phyloP scores from a whole-genome alignment of 805 yeast species.

The Saccharomycopsis sp. region DNA sequence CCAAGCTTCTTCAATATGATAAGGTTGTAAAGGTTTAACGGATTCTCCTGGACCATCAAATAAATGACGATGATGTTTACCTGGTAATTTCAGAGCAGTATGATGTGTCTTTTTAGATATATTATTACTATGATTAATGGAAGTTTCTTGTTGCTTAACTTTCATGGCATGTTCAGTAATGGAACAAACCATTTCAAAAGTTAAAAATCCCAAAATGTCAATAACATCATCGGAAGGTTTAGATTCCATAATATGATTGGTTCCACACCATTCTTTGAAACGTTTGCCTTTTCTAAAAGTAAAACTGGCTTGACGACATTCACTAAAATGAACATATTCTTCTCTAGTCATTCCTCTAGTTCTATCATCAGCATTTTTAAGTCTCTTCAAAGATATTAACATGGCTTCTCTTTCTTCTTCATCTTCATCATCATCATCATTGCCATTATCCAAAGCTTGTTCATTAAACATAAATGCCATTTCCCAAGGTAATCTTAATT shows the following conservation, averaged over 20 bases:
- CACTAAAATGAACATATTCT: conserved; percentile 98
- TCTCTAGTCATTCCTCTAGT: conserved; percentile 91
- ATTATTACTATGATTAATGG: conserved; percentile 25
- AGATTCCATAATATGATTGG: conserved; percentile 72
- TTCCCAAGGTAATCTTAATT: conserved; percentile 91
- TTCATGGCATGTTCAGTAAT: conserved; percentile 85
- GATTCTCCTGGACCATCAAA: conserved; percentile 87
- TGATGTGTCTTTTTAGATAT: not conserved
- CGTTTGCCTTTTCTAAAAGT: conserved; percentile 91
- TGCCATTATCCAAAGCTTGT: conserved; percentile 67
- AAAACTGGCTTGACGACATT: conserved; percentile 94
- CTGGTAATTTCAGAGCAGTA: conserved; percentile 20
- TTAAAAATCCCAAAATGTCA: conserved; percentile 88
- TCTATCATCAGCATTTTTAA: conserved; percentile 89
- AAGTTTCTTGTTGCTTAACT: conserved; percentile 62
- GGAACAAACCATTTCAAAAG: conserved; percentile 94
- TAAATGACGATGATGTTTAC: conserved; percentile 45
- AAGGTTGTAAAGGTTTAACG: conserved; percentile 64
- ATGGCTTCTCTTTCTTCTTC: conserved; percentile 89
- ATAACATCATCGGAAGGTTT: conserved; percentile 94
- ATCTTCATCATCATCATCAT: conserved; percentile 58
- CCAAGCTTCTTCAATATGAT: conserved; percentile 87
- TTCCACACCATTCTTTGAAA: conserved; percentile 94
- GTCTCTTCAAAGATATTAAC: conserved; percentile 73
- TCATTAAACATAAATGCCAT: conserved; percentile 87